phyloP scores from a whole-genome alignment of 2,329 filamentous ascomycete species.

The Fusarium tuaranense region DNA sequence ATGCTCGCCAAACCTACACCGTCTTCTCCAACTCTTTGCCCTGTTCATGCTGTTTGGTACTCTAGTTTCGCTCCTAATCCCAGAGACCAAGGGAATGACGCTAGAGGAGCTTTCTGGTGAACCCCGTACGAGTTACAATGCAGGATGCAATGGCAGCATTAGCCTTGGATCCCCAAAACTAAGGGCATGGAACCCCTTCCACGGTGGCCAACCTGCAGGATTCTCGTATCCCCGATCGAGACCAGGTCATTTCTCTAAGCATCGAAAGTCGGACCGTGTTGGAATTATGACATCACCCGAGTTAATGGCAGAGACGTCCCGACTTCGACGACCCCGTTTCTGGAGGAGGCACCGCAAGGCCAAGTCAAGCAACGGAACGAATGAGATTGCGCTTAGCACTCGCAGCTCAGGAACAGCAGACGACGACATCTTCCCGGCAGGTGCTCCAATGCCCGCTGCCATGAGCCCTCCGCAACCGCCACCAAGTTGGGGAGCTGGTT shows the following conservation, averaged over 20 bases:
- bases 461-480: constrained; percentile 32
- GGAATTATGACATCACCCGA: constrained; percentile 61
- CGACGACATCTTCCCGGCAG: constrained; percentile 40
- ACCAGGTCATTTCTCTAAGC: constrained; percentile 39
- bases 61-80: constrained; percentile 77
- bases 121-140: constrained; percentile 68
- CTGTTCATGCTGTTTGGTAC: constrained; percentile 83
- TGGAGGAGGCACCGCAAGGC: constrained; percentile 46
- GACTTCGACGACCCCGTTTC: constrained; percentile 42
- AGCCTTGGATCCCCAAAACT: constrained; percentile 48
- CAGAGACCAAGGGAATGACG: constrained; percentile 80
- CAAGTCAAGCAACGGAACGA: constrained; percentile 45
- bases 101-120: constrained; percentile 79
- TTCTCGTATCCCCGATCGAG: constrained; percentile 59
- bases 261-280: constrained; percentile 47
- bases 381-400: constrained; percentile 50
- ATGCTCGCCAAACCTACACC: constrained; percentile 73
- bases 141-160: constrained; percentile 64
- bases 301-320: constrained; percentile 43
- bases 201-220: constrained; percentile 63
- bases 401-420: constrained; percentile 45
- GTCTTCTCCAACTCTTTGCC: constrained; percentile 82
- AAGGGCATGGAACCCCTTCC: constrained; percentile 59
- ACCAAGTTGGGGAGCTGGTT: constrained; percentile 48
- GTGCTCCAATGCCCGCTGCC: constrained; percentile 19